Conservation (phyloP, 192 early-diverging fungal species). For the Rhizophagus sp. region DNA sequence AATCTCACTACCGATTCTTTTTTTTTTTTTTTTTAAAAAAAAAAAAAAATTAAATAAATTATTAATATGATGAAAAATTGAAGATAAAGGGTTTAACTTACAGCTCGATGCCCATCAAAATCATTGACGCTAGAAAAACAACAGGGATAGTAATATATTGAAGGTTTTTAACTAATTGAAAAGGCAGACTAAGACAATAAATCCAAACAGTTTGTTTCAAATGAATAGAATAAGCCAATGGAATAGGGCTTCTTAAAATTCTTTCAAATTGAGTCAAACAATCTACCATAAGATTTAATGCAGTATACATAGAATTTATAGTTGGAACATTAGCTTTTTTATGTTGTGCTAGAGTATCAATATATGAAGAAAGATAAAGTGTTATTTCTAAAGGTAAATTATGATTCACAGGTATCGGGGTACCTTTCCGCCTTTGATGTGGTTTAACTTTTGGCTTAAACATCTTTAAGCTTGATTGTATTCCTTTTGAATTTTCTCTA, state of each 20-base stretch:
- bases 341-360: conserved; percentile 36
- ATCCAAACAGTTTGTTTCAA: conserved; percentile 79
- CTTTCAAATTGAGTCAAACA: conserved; percentile 79
- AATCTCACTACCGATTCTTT: conserved; percentile 78
- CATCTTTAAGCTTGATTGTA: neutral
- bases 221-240: conserved; percentile 85
- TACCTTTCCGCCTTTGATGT: neutral
- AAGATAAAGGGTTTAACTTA: neutral
- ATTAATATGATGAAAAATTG: neutral
- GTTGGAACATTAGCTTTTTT: conserved; percentile 47
- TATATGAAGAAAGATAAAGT: conserved; percentile 60
- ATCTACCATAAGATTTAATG: conserved; percentile 53
- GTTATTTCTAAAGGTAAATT: conserved; percentile 63
- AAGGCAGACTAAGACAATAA: conserved; percentile 78
- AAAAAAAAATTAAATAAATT: neutral
- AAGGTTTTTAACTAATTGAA: conserved; percentile 64
- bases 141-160: conserved; percentile 67
- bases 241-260: conserved; percentile 84
- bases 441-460: conserved; percentile 28
- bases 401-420: conserved; percentile 25
- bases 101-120: conserved; percentile 81
- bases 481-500: neutral
- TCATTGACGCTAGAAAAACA: conserved; percentile 67
- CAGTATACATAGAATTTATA: conserved; percentile 49
- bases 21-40: neutral